Base-by-base conservation (phyloP, 768 basidiomycete species). In the Rhodotorula diobovata region DNA sequence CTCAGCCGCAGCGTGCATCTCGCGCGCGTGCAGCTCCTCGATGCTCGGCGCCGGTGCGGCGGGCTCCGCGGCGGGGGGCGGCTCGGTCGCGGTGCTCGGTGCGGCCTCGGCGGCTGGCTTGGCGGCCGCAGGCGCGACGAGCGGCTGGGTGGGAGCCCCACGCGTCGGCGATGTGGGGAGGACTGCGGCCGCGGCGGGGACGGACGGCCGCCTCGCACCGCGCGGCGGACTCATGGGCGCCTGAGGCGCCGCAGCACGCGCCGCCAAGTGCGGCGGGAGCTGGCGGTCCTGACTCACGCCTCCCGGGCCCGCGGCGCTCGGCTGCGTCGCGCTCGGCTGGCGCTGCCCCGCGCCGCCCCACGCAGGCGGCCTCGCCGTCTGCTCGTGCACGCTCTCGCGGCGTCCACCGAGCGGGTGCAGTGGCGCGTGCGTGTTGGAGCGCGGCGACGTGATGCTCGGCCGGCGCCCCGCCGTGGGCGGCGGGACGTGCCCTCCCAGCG, bases 1-100 rank as follows among this genome's bases (percentile, higher is more conserved):
- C 71, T 90, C 91, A 4, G 92, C 92, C 12, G 90, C 90, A 65
- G 80, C 85, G 70, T 91, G 91, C 92, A 93, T 93, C 28, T 79
- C 76, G 35, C 71, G 66, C 62, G 76, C 76, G 59, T 79, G 75
- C 28, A 77, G 50, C 56, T 73, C 79, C 32, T 79, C 78, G 56
- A 80, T n/a, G 69, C 48, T 80, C 76, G 16, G 71, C 48, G 9
- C 55, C 25, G 45, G 56, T 18, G 28, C 41, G 7, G 69, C 43
- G 8, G 72, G 57, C 32, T 79, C 85, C 84, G n/a, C n/a, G n/a
- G n/a, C 54, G 28, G 77, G 46, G 2, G 58, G 43, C 5, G 45
- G 30, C 1, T 66, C 43, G 32, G 39, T 16, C 16, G 41, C 46
- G 15, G 23, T 34, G 9, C 15, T 8, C 41, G 35, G 4, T 1